These are phyloP conservation scores for Dictyostelium capitatum DNA, from an alignment of 78 protist species.

Conservation along the genomic window DNA sequence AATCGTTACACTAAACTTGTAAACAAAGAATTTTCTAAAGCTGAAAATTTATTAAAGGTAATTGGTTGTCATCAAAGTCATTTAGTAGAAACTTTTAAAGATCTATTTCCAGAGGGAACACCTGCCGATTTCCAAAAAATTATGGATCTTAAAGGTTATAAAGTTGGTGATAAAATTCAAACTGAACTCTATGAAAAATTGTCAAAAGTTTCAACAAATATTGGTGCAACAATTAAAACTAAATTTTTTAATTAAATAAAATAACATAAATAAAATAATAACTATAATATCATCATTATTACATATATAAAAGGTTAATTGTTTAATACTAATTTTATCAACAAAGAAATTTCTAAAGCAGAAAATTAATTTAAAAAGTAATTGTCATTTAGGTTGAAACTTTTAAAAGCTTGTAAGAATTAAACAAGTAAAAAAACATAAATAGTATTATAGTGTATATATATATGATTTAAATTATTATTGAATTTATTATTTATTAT, in stretches of 20 bases:
- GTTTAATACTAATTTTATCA: too few relatives aligned
- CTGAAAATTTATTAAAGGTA: constrained; percentile 74
- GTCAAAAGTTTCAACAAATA: constrained; percentile 33
- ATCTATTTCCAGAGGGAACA: constrained; percentile 38
- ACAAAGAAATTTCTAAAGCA: too few relatives aligned
- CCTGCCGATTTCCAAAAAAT: constrained; percentile 75
- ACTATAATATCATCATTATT: too few relatives aligned
- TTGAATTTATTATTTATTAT: not conserved
- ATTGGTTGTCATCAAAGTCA: constrained; percentile 27
- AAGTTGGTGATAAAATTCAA: constrained; percentile 55
- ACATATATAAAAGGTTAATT: too few relatives aligned
- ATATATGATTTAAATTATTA: not conserved
- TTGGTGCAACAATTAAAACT: constrained; percentile 28
- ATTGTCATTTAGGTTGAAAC: too few relatives aligned
- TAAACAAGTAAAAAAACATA: too few relatives aligned
- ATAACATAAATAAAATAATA: not conserved
- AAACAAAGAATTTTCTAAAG: constrained; percentile 61
- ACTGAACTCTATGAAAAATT: constrained; percentile 66
- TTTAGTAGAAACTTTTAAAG: constrained; percentile 62
- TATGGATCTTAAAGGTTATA: constrained; percentile 76
- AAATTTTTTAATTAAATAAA: constrained; percentile 20
- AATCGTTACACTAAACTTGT: constrained; percentile 69
- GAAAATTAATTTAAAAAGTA: too few relatives aligned
- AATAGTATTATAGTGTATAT: not conserved
- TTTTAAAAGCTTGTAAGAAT: too few relatives aligned